A percentile compares a stretch with the other conserved stretches of the same genome.
These are phyloP conservation scores for Pyrenophora teres DNA, from an alignment of 2,329 filamentous ascomycete species.

Conservation along the genomic window DNA sequence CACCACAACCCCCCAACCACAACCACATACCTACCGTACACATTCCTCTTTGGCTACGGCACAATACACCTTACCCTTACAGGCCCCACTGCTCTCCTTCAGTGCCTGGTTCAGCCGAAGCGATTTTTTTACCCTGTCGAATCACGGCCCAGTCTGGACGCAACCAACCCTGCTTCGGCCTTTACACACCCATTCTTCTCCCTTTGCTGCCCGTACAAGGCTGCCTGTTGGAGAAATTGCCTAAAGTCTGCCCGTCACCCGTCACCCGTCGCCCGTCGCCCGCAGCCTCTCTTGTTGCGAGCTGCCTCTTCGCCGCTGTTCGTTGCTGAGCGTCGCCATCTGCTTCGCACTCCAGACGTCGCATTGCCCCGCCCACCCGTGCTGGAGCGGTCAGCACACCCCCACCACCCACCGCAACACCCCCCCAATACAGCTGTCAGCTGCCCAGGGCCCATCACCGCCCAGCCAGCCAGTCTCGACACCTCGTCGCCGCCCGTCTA, in stretches of 20 bases:
- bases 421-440: neutral
- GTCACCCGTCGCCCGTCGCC: neutral
- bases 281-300: neutral
- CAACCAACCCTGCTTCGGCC: neutral
- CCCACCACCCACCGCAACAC: constrained; percentile 8
- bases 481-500: no score
- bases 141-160: constrained; percentile 31
- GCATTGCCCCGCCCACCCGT: constrained; percentile 9
- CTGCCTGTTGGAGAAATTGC: neutral
- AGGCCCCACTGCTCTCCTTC: constrained; percentile 3
- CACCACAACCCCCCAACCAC: no score
- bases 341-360: constrained; percentile 1
- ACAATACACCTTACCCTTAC: neutral
- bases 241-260: constrained; percentile 1
- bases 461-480: neutral
- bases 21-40: no score
- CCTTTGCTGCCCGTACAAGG: constrained; percentile 9
- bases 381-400: constrained; percentile 17
- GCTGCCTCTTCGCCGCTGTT: constrained; percentile 16
- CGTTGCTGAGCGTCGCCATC: constrained; percentile 1
- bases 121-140: constrained; percentile 23
- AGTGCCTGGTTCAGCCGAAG: constrained; percentile 27
- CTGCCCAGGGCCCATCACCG: neutral
- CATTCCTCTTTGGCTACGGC: no score
- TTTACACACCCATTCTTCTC: constrained; percentile 4